Base-by-base conservation (phyloP, 2,329 filamentous ascomycete genomes). In the Phialocephala sp. region DNA sequence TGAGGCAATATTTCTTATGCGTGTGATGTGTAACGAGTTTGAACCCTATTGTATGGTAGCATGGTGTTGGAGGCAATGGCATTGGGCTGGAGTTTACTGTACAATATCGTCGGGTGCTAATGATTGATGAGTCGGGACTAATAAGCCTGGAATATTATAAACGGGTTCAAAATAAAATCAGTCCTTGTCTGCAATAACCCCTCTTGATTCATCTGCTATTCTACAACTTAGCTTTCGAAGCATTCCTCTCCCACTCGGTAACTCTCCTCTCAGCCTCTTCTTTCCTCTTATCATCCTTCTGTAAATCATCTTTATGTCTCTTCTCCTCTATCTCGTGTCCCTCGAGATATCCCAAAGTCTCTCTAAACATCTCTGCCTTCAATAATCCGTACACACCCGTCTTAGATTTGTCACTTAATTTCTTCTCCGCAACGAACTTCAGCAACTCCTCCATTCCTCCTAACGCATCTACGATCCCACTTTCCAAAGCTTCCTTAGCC, bases 281-380 rank as follows among this genome's bases (percentile, higher is more conserved):
- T 39, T 62, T 73, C 59, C 72, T 72, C 62, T 67, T 60, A 32
- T 77, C 76, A 65, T 81, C 82, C 58, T 74, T 77, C 69, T 77
- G 76, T 67, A 77, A 74, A 60, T 76, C 76, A 56, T 80, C 77
- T 55, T 80, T 80, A 72, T 83, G 84, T 60, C 82, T 78, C 72
- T 80, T 79, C 73, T 87, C 83, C 67, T 83, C 81, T 39, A 74
- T 76, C 36, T 82, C 85, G 70, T 84, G 81, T 2, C 79, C 80
- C 64, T 84, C 84, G 69, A 93, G 76, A 71, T 87, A 80, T 18
- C 77, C 83, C 39, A 93, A 75, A 8, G 86, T 84, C 75, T 91
- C 87, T 24, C 86, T 82, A 77, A 89, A 93, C 87, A 94, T 90
- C 79, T 94, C 91, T 67, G 83, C 80, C 82, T 93, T 94, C 75